Evolutionary conservation across 176 grass and related monocot species (phyloP), one percentile per base, ranked within the genome.

Genomic region (Triticum aestivum): DNA sequence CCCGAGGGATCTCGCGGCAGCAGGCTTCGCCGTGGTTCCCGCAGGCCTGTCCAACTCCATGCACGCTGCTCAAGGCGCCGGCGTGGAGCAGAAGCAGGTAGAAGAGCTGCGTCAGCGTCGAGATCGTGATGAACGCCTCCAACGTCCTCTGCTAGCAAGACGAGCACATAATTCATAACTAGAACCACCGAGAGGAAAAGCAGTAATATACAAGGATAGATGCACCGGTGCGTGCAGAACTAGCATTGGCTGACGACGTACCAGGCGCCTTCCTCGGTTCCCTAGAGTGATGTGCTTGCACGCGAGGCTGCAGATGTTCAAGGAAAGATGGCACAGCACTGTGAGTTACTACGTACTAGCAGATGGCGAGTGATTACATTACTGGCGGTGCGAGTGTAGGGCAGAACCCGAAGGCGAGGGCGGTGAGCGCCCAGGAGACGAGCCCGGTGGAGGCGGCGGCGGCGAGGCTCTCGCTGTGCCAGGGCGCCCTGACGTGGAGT

Each of bases 101-200:
- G 42, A 75, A 26, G 3, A 49, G 72, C 72, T 75, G 72, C 6
- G 72, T 75, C 23, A 75, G 72, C 72, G 72, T 29, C 3, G 72
- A 75, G 72, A 75, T 49, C 6, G 72, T 75, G 42, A 75, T 75
- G 72, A 75, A 75, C 42, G 72, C 72, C 72, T 75, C 72, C 13
- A 75, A 45, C 26, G 72, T 75, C 72, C 72, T 75, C 72, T 75
- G 72, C 72, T 2, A 29, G 37, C 35, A n/a, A 47, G n/a, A 14
- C 12, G 42, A 17, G 1, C 26, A 29, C 13, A 75, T 0, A 49
- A 49, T 17, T 6, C n/a, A 27, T 14, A 18, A 9, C 13, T 17
- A 8, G 47, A 59, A 49, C 1, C 23, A 30, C 2, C 42, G 23
- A 2, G 17, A 9, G 23, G 41, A 75, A 26, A 30, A 17, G 54